phyloP scores from a whole-genome alignment of 306 rosid species.

The Sechiopsis laciniata region DNA sequence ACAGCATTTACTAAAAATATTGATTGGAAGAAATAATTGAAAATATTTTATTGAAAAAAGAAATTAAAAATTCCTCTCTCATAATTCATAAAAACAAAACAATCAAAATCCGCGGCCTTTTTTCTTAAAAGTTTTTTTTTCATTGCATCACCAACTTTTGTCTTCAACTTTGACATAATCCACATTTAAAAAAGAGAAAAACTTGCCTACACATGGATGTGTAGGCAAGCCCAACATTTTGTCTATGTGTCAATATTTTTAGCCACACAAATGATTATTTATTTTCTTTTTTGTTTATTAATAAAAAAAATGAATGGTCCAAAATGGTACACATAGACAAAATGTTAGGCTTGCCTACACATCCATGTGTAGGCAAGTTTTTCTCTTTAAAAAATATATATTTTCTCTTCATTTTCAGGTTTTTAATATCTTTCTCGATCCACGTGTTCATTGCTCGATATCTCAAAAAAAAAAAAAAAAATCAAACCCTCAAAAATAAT shows the following conservation, averaged over 20 bases:
- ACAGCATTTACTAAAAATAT: neutral
- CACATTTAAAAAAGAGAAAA: neutral
- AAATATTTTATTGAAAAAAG: neutral
- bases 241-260: no score
- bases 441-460: neutral
- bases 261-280: no score
- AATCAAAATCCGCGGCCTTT: neutral
- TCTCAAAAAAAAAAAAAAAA: no score
- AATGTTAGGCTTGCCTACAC: no score
- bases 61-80: no score
- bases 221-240: no score
- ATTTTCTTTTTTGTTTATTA: no score
- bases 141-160: constrained; percentile 1
- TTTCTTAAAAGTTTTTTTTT: neutral
- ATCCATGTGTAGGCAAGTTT: no score
- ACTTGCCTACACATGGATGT: no score
- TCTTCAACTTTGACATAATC: neutral
- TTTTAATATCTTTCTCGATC: neutral
- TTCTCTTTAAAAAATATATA: no score
- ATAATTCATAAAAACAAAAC: neutral
- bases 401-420: neutral
- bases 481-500: neutral
- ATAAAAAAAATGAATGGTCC: no score
- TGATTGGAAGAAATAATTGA: neutral
- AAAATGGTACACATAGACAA: no score